A percentile compares a stretch with the other conserved stretches of the same genome.
These are phyloP conservation scores for Theobroma grandiflorum DNA, from an alignment of 441 rosid species.

Conservation along the genomic window DNA sequence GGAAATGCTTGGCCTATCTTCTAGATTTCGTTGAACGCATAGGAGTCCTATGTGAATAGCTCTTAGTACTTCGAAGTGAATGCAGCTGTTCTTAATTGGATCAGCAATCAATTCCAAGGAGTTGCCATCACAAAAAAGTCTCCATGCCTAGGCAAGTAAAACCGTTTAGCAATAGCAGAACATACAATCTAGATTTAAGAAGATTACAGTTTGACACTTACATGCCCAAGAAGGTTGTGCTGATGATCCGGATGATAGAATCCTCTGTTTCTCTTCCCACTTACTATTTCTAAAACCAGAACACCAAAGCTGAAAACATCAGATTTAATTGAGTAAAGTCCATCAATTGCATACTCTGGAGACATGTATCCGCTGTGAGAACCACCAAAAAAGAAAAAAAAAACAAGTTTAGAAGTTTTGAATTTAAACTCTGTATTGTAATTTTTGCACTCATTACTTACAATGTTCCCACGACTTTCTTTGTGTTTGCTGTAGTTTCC, in stretches of 20 bases:
- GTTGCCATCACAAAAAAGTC: conserved; percentile 31
- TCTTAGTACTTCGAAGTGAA: conserved; percentile 8
- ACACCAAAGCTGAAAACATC: conserved; percentile 44
- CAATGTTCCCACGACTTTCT: conserved; percentile 48
- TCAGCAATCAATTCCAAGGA: conserved; percentile 21
- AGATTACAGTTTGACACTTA: conserved; percentile 18
- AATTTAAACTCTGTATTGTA: background rate
- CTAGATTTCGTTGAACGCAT: conserved; percentile 34
- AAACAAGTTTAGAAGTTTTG: background rate
- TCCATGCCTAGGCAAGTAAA: conserved; percentile 34
- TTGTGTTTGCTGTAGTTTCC: conserved; percentile 36
- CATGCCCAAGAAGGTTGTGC: conserved; percentile 44
- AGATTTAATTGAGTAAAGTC: conserved; percentile 36
- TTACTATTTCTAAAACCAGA: conserved; percentile 38
- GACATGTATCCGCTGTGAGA: background rate
- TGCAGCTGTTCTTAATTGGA: background rate
- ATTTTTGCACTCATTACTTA: conserved; percentile 17
- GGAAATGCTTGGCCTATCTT: conserved; percentile 39
- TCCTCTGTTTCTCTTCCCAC: conserved; percentile 41
- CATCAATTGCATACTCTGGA: conserved; percentile 29
- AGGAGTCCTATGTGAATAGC: conserved; percentile 35
- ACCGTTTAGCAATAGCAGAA: background rate
- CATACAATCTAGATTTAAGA: background rate
- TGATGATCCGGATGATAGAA: conserved; percentile 32
- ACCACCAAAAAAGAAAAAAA: background rate